Percentiles rank a stretch among this genome's conserved stretches.
These are phyloP conservation scores for Citrus reticulata DNA, from an alignment of 345 rosid species.

Conservation along the genomic window DNA sequence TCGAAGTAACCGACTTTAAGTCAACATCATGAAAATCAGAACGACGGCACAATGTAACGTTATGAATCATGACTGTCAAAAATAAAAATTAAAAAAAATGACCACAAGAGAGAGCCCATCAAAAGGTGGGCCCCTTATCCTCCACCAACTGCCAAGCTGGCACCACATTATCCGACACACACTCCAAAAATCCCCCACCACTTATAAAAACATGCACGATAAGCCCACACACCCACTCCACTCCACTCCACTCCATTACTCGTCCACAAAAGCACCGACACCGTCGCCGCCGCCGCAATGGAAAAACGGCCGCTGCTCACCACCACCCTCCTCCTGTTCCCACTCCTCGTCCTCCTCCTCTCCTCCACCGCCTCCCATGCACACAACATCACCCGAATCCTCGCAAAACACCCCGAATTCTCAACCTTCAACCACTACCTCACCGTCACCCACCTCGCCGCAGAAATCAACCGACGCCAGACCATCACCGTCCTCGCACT, in stretches of 20 bases:
- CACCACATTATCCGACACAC: slow-evolving; percentile 17
- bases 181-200: neutral
- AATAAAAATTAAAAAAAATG: neutral
- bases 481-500: slow-evolving; percentile 89
- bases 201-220: neutral
- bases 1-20: neutral
- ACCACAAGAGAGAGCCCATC: slow-evolving; percentile 12
- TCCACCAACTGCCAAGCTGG: slow-evolving; percentile 35
- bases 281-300: slow-evolving; percentile 22
- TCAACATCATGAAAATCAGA: neutral
- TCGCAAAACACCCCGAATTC: slow-evolving; percentile 67
- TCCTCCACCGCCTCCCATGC: slow-evolving; percentile 33
- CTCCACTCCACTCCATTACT: neutral
- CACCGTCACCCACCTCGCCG: slow-evolving; percentile 73
- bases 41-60: neutral
- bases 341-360: slow-evolving; percentile 22
- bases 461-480: slow-evolving; percentile 73
- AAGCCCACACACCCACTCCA: neutral
- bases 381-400: slow-evolving; percentile 81
- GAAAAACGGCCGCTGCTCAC: slow-evolving; percentile 9
- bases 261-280: neutral
- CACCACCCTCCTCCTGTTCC: slow-evolving; percentile 20
- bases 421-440: slow-evolving; percentile 98
- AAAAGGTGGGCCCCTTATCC: slow-evolving; percentile 21
- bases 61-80: neutral